Evolutionary conservation across 2,329 filamentous ascomycete species (phyloP), one percentile per base, ranked within the genome.

Genomic region (Cercospora berteroae): DNA sequence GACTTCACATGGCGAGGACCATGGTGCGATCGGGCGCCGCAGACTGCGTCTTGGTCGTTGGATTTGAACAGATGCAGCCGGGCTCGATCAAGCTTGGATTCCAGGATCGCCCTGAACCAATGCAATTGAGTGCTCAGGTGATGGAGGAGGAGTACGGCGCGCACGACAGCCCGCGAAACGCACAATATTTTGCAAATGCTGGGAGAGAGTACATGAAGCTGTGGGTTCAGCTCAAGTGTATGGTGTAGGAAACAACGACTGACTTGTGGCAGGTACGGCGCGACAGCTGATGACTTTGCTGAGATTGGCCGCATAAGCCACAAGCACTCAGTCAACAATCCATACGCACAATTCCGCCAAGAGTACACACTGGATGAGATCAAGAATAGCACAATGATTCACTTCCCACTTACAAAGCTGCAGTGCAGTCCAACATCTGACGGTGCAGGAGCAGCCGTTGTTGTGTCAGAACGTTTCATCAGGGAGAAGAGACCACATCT

Each of bases 361-460:
- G 92, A 94, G 78, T 98, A 98, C 83, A 91, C 91, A 0, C 87
- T 90, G 48, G 91, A 97, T 33, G 89, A 98, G 80, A 85, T 98
- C 78, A 80, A 92, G 77, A 83, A 89, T 42, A 83, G 92, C 0
- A 84, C 92, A 67, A 91, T 88, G 85, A 92, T 98, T 80, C 89
- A 92, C 81, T 88, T 88, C 71, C 94, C 94, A 16, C 86, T 98
- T 65, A 98, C 95, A 67, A 98, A 97, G 82, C 89, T 98, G n/a
- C 95, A 98, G 83, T 98, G 94, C 86, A 97, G 94, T 81, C 94
- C 95, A 1, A 98, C 94, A 0, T 96, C 93, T 0, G 95, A 98
- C 79, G 94, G 94, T 59, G 92, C 90, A 57, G 94, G 93, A 0
- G 93, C 95, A 0, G 92, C 92, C 13, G 89, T 98, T 33, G 83